Base-by-base conservation (phyloP, 768 basidiomycete species). In the Mycena rosella region DNA sequence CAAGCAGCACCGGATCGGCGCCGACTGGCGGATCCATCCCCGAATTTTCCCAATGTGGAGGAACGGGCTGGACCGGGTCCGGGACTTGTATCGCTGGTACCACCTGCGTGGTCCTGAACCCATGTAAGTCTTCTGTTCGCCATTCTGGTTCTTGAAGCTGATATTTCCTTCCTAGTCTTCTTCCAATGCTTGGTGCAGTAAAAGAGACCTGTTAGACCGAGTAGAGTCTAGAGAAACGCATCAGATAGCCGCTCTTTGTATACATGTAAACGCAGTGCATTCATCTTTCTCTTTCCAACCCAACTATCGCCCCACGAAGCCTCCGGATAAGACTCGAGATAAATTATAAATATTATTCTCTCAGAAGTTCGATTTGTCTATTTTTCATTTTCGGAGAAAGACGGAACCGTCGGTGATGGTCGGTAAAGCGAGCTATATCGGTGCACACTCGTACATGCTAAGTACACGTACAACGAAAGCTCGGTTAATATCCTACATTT, bases 1-100 rank as follows among this genome's bases (percentile, higher is more conserved):
- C 38, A 6, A 40, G 38, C 38, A 47, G 45, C 45, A 26, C 45
- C 6, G 45, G 22, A 27, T 22, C 58, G 1, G 30, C 52, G 4
- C 44, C 58, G 13, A 61, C 42, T 9, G 57, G 53, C 10, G 67
- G 67, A 4, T 20, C 60, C 15, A 18, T 44, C 18, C 29, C 54
- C 30, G 8, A 59, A 49, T 63, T 47, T 20, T 30, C 40, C 1
- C 67, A 68, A 26, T 63, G 56, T 27, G 66, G 66, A 14, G 60
- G 67, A 3, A 24, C 22, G 14, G 29, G 34, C 20, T 63, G 27
- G 9, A 24, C 47, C 8, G 60, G 55, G 13, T 6, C 45, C 20
- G 62, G 53, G 11, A 24, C 18, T 7, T 67, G 65, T 18, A 47
- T 34, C 10, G 42, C 44, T 15, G 34, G 45, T 0, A 42, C 34